These are phyloP conservation scores for Rhododendron ovatum DNA, from an alignment of 148 eudicot species.

Conservation along the genomic window DNA sequence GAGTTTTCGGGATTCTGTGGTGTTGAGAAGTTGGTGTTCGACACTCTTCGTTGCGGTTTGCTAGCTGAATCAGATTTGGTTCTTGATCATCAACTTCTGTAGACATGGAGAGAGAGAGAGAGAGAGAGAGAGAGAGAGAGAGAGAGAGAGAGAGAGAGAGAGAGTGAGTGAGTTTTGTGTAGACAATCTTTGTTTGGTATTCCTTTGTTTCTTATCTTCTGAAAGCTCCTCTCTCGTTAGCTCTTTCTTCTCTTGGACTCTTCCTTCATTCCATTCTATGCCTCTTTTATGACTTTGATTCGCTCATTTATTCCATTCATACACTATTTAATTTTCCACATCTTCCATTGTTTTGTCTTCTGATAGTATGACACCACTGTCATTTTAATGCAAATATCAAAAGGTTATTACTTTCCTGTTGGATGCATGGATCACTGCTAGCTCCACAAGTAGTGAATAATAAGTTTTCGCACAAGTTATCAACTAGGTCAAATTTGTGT, in stretches of 20 bases:
- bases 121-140: no score
- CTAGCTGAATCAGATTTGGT: neutral
- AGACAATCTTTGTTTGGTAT: neutral
- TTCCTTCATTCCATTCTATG: neutral
- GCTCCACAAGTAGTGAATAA: neutral
- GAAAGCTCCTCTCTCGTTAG: neutral
- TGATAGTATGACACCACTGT: neutral
- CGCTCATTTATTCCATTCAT: neutral
- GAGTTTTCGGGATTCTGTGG: constrained; percentile 11
- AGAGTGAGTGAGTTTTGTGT: neutral
- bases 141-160: neutral
- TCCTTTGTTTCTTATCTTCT: neutral
- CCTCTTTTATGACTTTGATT: neutral
- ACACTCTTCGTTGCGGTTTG: neutral
- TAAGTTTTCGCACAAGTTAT: no score
- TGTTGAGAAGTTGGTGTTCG: constrained; percentile 21
- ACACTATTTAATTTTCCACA: neutral
- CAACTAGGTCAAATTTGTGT: neutral
- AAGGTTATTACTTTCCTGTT: no score
- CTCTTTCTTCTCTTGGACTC: neutral
- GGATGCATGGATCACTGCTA: no score
- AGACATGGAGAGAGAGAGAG: neutral
- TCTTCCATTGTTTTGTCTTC: neutral
- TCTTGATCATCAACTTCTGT: neutral
- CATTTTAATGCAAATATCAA: neutral